A percentile compares a stretch with the other conserved stretches of the same genome.
These are phyloP conservation scores for Yamadazyma sp. DNA, from an alignment of 1,139 yeast species.

Conservation along the genomic window DNA sequence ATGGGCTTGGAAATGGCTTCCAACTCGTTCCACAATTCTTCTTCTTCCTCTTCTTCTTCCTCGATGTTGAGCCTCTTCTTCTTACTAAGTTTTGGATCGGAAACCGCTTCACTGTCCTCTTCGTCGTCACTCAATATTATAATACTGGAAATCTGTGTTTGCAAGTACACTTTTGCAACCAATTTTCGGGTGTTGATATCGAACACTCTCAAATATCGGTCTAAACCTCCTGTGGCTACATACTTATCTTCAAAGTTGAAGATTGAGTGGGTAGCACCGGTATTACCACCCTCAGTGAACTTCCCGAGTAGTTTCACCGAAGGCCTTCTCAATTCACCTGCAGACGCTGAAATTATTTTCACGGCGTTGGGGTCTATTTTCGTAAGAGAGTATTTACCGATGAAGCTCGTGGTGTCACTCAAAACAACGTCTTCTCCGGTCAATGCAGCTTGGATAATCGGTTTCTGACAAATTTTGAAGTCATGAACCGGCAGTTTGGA, in stretches of 20 bases:
- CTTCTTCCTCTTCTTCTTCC: conserved; percentile 26
- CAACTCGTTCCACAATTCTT: conserved; percentile 38
- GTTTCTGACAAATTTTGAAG: conserved; percentile 49
- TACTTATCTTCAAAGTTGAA: conserved; percentile 24
- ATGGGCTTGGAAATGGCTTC: conserved; percentile 20
- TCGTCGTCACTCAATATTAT: conserved; percentile 52
- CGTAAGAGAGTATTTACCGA: conserved; percentile 51
- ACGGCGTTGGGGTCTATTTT: conserved; percentile 38
- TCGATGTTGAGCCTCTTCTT: conserved; percentile 19
- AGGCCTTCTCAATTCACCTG: conserved; percentile 41
- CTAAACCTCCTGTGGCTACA: conserved; percentile 73
- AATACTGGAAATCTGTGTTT: conserved; percentile 67
- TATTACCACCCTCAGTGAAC: conserved; percentile 43
- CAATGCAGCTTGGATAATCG: conserved; percentile 41
- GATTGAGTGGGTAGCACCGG: conserved; percentile 44
- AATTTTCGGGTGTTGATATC: conserved; percentile 57
- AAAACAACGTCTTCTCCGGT: conserved; percentile 44
- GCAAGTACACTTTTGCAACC: conserved; percentile 71
- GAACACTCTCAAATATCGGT: conserved; percentile 79
- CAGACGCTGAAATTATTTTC: conserved; percentile 43
- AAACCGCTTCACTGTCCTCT: conserved; percentile 18
- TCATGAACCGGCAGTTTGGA: conserved; percentile 60
- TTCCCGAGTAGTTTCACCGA: conserved; percentile 43
- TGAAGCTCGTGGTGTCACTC: conserved; percentile 57
- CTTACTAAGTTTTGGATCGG: conserved; percentile 19